A percentile compares a stretch with the other conserved stretches of the same genome.
Conservation (phyloP, 805 yeast species). For the Spathaspora hagerdaliae region DNA sequence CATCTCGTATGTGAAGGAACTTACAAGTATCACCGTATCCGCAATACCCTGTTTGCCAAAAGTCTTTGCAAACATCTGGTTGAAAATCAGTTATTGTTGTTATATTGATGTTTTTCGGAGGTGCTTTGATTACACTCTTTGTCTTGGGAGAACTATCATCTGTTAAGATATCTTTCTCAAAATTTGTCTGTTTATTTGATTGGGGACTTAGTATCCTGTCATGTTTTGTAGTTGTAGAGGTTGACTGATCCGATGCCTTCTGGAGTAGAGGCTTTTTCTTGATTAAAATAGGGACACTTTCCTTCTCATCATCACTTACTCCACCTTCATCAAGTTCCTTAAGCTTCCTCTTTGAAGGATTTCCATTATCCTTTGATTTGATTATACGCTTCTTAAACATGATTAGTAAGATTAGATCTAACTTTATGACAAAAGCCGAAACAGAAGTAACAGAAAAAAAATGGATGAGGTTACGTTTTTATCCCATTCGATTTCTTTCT, state of each 20-base stretch:
- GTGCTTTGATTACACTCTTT: background rate
- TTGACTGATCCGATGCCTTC: background rate
- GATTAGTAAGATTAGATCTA: background rate
- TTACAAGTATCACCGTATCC: constrained; percentile 98
- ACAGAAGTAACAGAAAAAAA: background rate
- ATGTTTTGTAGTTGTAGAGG: background rate
- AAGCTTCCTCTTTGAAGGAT: background rate
- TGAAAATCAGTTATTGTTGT: constrained; percentile 81
- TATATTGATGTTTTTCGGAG: constrained; percentile 41
- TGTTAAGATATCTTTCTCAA: too few relatives aligned
- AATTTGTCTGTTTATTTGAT: too few relatives aligned
- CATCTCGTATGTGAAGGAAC: constrained; percentile 87
- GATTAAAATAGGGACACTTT: background rate
- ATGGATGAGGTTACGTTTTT: background rate
- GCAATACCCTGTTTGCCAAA: constrained; percentile 85
- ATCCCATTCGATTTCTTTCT: background rate
- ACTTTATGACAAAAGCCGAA: too few relatives aligned
- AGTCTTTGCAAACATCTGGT: constrained; percentile 93
- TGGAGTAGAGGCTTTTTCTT: background rate
- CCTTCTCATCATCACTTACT: background rate
- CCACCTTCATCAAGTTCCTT: background rate
- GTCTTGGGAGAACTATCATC: background rate
- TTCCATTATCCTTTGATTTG: constrained; percentile 7
- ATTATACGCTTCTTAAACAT: constrained; percentile 25
- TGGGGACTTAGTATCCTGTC: too few relatives aligned